Base-by-base conservation (phyloP, 148 eudicot genomes). In the Chenopodium suecicum region DNA sequence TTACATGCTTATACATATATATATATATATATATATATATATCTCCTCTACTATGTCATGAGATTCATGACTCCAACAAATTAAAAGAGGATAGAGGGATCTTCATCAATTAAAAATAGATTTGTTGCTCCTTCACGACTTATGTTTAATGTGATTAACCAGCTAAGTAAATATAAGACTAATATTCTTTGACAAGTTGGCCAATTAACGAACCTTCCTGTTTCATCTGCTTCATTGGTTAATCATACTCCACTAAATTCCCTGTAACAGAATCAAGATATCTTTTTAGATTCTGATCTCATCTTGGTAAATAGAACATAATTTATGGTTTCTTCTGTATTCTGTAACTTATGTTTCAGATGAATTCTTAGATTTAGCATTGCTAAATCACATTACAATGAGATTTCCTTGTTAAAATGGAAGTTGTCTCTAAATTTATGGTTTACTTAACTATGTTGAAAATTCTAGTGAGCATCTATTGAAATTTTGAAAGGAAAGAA, bases 131-230 rank as follows among this genome's bases (percentile, higher is more conserved):
- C 54, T 71, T 13, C 17, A 56, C 12, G 52, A 23, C 52, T 71
- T 71, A 31, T 29, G 31, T 25, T 72, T 58, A 77, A 77, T 79
- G 85, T 2, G 88, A 78, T 74, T 89, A 34, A 73, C 19, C 85
- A 54, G 93, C 90, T 48, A 92, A 89, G 29, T 90, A 87, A 71
- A 70, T 79, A 79, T 91, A 93, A 76, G 98, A 95, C 98, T 97
- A 95, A 71, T 95, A 93, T 82, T 95, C 98, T 88, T 90, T 88
- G 8, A 95, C 97, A 23, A 95, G 94, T 70, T 90, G 87, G 48
- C 89, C 93, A 74, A 95, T 93, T 23, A 93, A 81, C 2, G 98
- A 95, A 44, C 81, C 97, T 82, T 93, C 95, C 27, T 74, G 89
- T 79, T 89, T 88, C 91, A 93, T 91, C 25, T 91, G 78, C 85